Evolutionary conservation across 2,329 filamentous ascomycete species (phyloP), one percentile per base, ranked within the genome.

Genomic region (Fusarium sp.): DNA sequence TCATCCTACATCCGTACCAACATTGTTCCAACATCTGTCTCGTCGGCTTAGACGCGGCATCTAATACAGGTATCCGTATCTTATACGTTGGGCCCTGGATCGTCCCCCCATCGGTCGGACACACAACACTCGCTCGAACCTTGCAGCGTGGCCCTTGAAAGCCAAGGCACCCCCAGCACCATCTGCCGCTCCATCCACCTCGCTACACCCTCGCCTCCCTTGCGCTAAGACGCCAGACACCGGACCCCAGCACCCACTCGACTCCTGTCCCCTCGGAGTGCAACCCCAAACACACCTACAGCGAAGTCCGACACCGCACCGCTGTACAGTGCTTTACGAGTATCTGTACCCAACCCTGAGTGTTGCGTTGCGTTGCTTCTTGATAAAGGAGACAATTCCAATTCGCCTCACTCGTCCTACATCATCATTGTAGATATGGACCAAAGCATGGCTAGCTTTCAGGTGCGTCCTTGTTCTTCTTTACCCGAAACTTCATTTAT

Each of bases 221-320:
- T 63, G 49, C 61, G 61, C 61, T 63, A 63, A 59, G 58, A 63
- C 61, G 49, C 36, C 61, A 59, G 51, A 63, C 56, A 40, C 38
- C 61, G 51, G 53, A 60, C 36, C 61, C 61, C 27, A 54, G 46
- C 49, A 44, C 50, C 42, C 42, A 27, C 42, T 25, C 61, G 40
- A 46, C 56, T 63, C 61, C 56, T 60, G 56, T 38, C 29, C 36
- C 53, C 34, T 53, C 46, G 36, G 55, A 23, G 29, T 42, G 34
- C 16, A 59, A 54, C 36, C 58, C 56, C 18, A 58, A 58, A 58
- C 31, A 55, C 33, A 16, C 23, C 14, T 49, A 49, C 29, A 31
- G 40, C 38, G 18, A 53, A 14, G 49, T 55, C 58, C 61, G 50
- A 63, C 61, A 54, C 61, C 56, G 56, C 34, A 23, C 38, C 13